phyloP scores from a whole-genome alignment of 2,329 filamentous ascomycete genomes.

The Exserohilum rostratum region DNA sequence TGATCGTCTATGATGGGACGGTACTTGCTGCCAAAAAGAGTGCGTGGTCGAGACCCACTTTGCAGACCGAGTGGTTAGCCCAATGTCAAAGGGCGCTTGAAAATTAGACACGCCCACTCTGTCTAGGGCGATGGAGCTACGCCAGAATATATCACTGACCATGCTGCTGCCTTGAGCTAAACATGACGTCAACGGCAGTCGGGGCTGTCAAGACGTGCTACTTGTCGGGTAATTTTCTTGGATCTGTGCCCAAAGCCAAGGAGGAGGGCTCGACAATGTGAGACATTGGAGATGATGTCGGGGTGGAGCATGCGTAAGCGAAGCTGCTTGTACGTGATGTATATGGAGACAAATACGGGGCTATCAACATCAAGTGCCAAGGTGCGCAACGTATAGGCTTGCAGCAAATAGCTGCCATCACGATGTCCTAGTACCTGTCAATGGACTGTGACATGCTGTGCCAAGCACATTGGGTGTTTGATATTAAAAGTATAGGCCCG shows the following conservation, averaged over 20 bases:
- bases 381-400: not conserved
- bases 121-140: conserved; percentile 7
- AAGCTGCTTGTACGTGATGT: not conserved
- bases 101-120: conserved; percentile 20
- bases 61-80: not conserved
- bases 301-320: not conserved
- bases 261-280: not conserved
- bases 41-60: not conserved
- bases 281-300: not conserved
- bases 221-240: not conserved
- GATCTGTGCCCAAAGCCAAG: not conserved
- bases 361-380: not conserved
- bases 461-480: not conserved
- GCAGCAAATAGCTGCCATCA: not conserved
- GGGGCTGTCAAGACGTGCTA: not conserved
- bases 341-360: not conserved
- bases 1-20: not conserved
- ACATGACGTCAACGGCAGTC: not conserved
- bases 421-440: not conserved
- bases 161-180: conserved; percentile 6
- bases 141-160: conserved; percentile 2
- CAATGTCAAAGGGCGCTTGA: conserved; percentile 1
- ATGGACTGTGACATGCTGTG: not conserved
- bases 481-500: not conserved
- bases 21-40: not conserved